Evolutionary conservation across 768 basidiomycete species (phyloP).

Genomic region (Suillus brevipes): DNA sequence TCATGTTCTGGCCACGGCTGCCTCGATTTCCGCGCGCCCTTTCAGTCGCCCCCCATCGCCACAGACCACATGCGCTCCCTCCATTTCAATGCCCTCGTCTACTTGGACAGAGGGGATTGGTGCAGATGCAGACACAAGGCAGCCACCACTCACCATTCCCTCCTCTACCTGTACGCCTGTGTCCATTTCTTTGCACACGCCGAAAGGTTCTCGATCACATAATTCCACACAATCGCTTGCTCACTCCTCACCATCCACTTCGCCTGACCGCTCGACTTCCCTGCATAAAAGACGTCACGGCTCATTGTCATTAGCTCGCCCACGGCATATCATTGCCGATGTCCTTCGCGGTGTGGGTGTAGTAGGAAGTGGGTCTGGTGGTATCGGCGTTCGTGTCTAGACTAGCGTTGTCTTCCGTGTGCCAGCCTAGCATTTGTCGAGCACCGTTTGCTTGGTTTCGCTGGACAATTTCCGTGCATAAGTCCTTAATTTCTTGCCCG

Average conservation of each 20-base stretch:
- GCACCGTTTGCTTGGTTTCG: background rate
- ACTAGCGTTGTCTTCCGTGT: background rate
- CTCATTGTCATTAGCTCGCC: slow-evolving; percentile 15
- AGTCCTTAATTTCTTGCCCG: background rate
- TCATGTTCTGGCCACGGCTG: slow-evolving; percentile 19
- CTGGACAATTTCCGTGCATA: background rate
- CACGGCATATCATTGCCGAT: slow-evolving; percentile 34
- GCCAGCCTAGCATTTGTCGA: background rate
- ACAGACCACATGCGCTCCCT: slow-evolving; percentile 12
- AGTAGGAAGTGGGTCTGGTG: slow-evolving; percentile 22
- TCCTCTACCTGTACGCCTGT: background rate
- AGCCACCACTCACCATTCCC: background rate
- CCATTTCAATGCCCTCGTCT: background rate
- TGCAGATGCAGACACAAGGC: background rate
- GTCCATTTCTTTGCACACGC: slow-evolving; percentile 8
- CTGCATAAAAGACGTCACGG: slow-evolving; percentile 14
- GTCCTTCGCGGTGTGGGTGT: slow-evolving; percentile 46
- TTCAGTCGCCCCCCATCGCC: slow-evolving; percentile 11
- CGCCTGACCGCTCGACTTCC: slow-evolving; percentile 10
- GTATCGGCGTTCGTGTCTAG: slow-evolving; percentile 7
- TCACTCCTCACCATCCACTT: slow-evolving; percentile 12
- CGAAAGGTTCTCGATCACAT: slow-evolving; percentile 11
- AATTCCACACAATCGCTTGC: slow-evolving; percentile 9
- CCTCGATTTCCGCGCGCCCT: slow-evolving; percentile 26
- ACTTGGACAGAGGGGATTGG: background rate